Conservation (phyloP, 2,329 filamentous ascomycete species). For the Fusarium euwallaceae region DNA sequence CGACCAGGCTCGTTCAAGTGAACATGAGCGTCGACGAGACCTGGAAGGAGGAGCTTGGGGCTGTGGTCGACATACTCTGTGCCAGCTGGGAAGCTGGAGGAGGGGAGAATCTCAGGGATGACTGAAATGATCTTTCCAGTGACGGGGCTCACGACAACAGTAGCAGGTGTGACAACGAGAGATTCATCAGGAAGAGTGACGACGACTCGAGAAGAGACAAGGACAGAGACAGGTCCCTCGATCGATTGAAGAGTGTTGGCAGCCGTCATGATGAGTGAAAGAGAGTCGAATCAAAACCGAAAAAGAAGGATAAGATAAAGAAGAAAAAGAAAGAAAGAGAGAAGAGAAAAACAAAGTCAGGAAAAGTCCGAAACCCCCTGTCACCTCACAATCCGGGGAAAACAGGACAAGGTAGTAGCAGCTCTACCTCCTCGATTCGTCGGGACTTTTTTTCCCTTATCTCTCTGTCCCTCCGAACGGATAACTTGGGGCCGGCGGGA, state of each 20-base stretch:
- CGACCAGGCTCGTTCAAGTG: constrained; percentile 97
- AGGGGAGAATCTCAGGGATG: constrained; percentile 79
- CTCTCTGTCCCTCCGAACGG: constrained; percentile 32
- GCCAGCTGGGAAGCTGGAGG: constrained; percentile 78
- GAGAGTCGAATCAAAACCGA: background rate
- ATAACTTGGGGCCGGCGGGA: background rate
- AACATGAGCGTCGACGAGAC: constrained; percentile 95
- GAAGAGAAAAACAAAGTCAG: background rate
- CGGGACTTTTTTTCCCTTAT: constrained; percentile 42
- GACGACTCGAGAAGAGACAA: constrained; percentile 87
- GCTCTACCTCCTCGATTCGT: constrained; percentile 15
- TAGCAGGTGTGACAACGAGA: constrained; percentile 80
- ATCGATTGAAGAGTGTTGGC: constrained; percentile 32
- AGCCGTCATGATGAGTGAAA: constrained; percentile 49
- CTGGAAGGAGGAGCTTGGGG: constrained; percentile 86
- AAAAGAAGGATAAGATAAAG: constrained; percentile 9
- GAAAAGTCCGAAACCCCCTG: constrained; percentile 14
- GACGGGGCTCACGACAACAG: constrained; percentile 79
- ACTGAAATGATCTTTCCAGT: constrained; percentile 90
- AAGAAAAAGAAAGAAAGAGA: constrained; percentile 20
- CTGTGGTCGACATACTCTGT: constrained; percentile 86
- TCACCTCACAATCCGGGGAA: constrained; percentile 24
- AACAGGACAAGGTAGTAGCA: constrained; percentile 8
- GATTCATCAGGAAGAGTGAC: constrained; percentile 76
- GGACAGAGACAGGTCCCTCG: constrained; percentile 71